These are phyloP conservation scores for Waltiozyma sp. DNA, from an alignment of 1,139 yeast genomes.

Conservation along the genomic window DNA sequence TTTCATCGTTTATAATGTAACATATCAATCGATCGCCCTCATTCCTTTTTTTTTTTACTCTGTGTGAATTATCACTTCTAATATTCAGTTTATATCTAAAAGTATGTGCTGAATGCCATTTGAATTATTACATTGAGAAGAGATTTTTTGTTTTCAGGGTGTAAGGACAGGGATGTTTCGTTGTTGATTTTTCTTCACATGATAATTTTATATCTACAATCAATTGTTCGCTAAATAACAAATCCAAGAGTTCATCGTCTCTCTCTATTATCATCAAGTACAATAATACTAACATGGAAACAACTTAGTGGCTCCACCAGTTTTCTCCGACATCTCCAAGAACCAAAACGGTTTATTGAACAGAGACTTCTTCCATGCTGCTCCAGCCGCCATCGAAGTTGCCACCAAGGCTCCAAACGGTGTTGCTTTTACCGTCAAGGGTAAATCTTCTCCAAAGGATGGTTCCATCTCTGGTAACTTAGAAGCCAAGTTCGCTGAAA, in stretches of 20 bases:
- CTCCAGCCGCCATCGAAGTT: slow-evolving; percentile 81
- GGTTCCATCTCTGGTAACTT: slow-evolving; percentile 80
- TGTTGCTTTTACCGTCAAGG: slow-evolving; percentile 88
- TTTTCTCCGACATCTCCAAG: slow-evolving; percentile 84
- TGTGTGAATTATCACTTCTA: neutral
- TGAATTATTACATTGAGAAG: neutral
- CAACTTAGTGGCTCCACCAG: slow-evolving; percentile 48
- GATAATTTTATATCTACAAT: neutral
- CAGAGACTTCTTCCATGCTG: slow-evolving; percentile 87
- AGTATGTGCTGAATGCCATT: neutral
- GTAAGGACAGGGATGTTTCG: neutral
- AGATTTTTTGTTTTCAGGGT: neutral
- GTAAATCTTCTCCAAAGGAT: slow-evolving; percentile 68
- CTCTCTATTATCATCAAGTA: neutral
- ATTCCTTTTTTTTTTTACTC: too few species aligned
- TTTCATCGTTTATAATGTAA: neutral
- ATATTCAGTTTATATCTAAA: neutral
- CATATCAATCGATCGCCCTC: too few species aligned
- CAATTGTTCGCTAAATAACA: neutral
- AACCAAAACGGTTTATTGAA: slow-evolving; percentile 80
- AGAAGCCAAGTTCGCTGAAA: slow-evolving; percentile 90
- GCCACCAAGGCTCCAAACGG: slow-evolving; percentile 95
- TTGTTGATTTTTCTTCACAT: neutral
- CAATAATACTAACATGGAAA: neutral
- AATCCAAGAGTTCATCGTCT: neutral